Percentiles rank a stretch among this genome's conserved stretches.
Conservation (phyloP, 2,329 filamentous ascomycete genomes). For the Phialophora tarda region DNA sequence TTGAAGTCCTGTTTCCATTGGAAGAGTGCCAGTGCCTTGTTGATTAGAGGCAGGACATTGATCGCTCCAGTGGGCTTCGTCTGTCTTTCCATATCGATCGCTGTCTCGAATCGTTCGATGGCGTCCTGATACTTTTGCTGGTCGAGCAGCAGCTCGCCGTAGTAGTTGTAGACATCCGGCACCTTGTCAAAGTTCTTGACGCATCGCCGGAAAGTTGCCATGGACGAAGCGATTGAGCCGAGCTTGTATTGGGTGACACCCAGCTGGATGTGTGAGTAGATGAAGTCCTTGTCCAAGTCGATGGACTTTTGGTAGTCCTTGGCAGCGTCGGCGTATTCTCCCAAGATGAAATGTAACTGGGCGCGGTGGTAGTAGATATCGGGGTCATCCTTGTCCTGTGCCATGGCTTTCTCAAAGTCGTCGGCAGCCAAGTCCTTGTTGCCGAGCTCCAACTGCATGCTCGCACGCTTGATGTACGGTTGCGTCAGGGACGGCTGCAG, state of each 20-base stretch:
- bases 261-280: slow-evolving; percentile 99
- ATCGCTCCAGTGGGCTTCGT: slow-evolving; percentile 85
- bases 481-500: slow-evolving; percentile 86
- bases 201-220: slow-evolving; percentile 96
- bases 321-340: slow-evolving; percentile 88
- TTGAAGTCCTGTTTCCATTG: slow-evolving; percentile 97
- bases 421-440: slow-evolving; percentile 83
- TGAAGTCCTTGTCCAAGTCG: slow-evolving; percentile 92
- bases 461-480: slow-evolving; percentile 98
- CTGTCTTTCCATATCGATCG: slow-evolving; percentile 98
- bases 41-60: slow-evolving; percentile 97
- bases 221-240: slow-evolving; percentile 95
- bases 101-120: slow-evolving; percentile 96
- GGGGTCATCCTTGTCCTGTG: slow-evolving; percentile 84
- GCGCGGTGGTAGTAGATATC: slow-evolving; percentile 99
- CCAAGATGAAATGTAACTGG: slow-evolving; percentile 96
- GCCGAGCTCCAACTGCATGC: slow-evolving; percentile 93
- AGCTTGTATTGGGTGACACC: slow-evolving; percentile 99
- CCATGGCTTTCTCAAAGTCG: slow-evolving; percentile 84
- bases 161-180: slow-evolving; percentile 99
- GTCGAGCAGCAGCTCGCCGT: slow-evolving; percentile 93
- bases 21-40: slow-evolving; percentile 96
- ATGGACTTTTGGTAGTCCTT: slow-evolving; percentile 99
- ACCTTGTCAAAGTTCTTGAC: slow-evolving; percentile 98
- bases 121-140: slow-evolving; percentile 95